Evolutionary conservation across 805 yeast species (phyloP).

Genomic region (Candida ulmi): DNA sequence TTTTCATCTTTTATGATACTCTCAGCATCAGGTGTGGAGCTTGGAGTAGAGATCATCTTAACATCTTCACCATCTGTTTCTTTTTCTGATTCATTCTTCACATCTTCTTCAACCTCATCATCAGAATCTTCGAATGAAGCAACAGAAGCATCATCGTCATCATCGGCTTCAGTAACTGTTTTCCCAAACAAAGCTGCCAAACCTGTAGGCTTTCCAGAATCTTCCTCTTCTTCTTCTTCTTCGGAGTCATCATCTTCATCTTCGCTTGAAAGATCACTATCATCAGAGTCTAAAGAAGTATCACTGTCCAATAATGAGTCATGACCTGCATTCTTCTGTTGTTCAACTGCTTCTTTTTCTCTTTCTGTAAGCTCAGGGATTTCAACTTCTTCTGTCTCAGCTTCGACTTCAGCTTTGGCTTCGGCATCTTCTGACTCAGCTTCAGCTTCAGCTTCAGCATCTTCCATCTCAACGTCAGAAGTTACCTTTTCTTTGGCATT

Average conservation of each 20-base stretch:
- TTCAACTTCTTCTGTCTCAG: constrained; percentile 18
- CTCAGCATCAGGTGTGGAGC: constrained; percentile 30
- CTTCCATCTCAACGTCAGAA: constrained; percentile 17
- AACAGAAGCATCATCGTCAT: constrained; percentile 32
- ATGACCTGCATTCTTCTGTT: constrained; percentile 19
- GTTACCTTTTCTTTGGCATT: constrained; percentile 21
- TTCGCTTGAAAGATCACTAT: constrained; percentile 20
- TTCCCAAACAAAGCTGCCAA: constrained; percentile 34
- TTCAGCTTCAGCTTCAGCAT: constrained; percentile 15
- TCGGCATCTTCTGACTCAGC: constrained; percentile 18
- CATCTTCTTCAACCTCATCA: constrained; percentile 9
- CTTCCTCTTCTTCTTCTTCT: constrained; percentile 14
- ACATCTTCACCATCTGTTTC: constrained; percentile 14
- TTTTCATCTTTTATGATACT: constrained; percentile 10
- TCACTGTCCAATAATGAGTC: constrained; percentile 19
- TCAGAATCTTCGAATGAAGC: constrained; percentile 23
- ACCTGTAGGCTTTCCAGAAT: constrained; percentile 18
- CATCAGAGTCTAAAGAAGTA: constrained; percentile 28
- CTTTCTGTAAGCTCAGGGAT: constrained; percentile 17
- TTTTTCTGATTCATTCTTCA: constrained; percentile 11
- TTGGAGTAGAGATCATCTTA: constrained; percentile 23
- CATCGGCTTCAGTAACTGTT: constrained; percentile 16
- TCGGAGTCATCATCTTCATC: constrained; percentile 13
- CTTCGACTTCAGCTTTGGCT: constrained; percentile 19
- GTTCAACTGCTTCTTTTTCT: constrained; percentile 22